phyloP scores from a whole-genome alignment of 2,329 filamentous ascomycete species.

The Fusarium floridanum region DNA sequence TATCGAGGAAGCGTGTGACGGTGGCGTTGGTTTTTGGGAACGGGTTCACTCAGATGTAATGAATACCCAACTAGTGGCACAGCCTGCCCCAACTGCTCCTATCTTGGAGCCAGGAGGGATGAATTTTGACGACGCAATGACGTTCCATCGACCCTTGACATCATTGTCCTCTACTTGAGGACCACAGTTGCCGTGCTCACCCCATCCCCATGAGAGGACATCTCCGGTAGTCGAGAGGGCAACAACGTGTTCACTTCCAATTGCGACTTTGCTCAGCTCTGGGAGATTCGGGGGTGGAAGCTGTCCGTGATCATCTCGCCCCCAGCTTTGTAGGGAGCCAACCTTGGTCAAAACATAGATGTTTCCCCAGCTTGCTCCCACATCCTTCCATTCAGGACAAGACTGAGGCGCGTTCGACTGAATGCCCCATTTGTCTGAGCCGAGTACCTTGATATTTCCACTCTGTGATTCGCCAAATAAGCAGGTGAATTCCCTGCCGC shows the following conservation, averaged over 20 bases:
- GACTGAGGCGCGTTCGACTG: conserved; percentile 67
- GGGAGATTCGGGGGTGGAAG: conserved; percentile 75
- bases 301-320: conserved; percentile 87
- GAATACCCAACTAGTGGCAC: conserved; percentile 86
- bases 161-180: conserved; percentile 72
- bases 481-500: conserved; percentile 89
- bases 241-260: conserved; percentile 92
- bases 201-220: conserved; percentile 93
- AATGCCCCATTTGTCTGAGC: conserved; percentile 80
- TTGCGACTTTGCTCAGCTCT: conserved; percentile 72
- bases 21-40: conserved; percentile 18
- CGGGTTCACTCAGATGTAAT: conserved; percentile 43
- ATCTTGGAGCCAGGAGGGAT: conserved; percentile 66
- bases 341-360: conserved; percentile 77
- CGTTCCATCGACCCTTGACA: conserved; percentile 77
- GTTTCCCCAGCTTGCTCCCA: conserved; percentile 86
- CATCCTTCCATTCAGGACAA: conserved; percentile 72
- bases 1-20: neutral
- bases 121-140: conserved; percentile 70
- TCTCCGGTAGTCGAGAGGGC: conserved; percentile 74
- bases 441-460: conserved; percentile 77
- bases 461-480: conserved; percentile 67
- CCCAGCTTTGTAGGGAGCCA: conserved; percentile 78
- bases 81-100: conserved; percentile 80
- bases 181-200: conserved; percentile 97